A percentile compares a stretch with the other conserved stretches of the same genome.
These are phyloP conservation scores for Cordia subcordata DNA, from an alignment of 257 asterid genomes.

Conservation along the genomic window DNA sequence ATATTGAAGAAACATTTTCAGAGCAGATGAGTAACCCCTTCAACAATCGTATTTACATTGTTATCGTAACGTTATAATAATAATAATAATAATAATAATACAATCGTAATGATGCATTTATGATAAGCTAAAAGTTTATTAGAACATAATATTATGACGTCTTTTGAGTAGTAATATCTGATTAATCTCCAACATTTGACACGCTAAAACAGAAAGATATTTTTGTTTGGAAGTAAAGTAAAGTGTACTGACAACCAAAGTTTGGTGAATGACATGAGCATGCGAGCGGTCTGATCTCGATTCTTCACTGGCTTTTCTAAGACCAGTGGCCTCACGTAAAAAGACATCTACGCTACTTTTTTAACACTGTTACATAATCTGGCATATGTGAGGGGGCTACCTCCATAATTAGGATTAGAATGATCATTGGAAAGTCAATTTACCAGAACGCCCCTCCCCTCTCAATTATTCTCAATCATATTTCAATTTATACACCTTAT, in stretches of 20 bases:
- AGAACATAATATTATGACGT: too few relatives aligned
- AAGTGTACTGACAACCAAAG: not conserved
- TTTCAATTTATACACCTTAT: too few relatives aligned
- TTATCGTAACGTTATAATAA: too few relatives aligned
- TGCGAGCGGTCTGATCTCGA: conserved; percentile 26
- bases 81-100: too few relatives aligned
- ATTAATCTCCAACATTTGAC: too few relatives aligned
- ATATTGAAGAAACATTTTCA: too few relatives aligned
- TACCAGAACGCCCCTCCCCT: conserved; percentile 3
- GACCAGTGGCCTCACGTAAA: not conserved
- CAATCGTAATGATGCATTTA: too few relatives aligned
- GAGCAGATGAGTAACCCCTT: too few relatives aligned
- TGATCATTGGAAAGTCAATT: conserved; percentile 4
- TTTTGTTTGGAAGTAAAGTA: not conserved
- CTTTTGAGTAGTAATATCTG: too few relatives aligned
- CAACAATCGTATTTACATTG: too few relatives aligned
- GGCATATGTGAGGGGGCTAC: not conserved
- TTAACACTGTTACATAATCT: too few relatives aligned
- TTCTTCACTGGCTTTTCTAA: conserved; percentile 27
- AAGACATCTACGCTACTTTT: conserved; percentile 12
- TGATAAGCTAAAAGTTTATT: too few relatives aligned
- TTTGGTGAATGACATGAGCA: conserved; percentile 17
- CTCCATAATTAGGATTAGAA: conserved; percentile 9
- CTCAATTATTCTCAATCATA: not conserved
- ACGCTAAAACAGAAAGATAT: not conserved